Evolutionary conservation across 2,329 filamentous ascomycete species (phyloP), one percentile per base, ranked within the genome.

Genomic region (Dothidotthia symphoricarpi): DNA sequence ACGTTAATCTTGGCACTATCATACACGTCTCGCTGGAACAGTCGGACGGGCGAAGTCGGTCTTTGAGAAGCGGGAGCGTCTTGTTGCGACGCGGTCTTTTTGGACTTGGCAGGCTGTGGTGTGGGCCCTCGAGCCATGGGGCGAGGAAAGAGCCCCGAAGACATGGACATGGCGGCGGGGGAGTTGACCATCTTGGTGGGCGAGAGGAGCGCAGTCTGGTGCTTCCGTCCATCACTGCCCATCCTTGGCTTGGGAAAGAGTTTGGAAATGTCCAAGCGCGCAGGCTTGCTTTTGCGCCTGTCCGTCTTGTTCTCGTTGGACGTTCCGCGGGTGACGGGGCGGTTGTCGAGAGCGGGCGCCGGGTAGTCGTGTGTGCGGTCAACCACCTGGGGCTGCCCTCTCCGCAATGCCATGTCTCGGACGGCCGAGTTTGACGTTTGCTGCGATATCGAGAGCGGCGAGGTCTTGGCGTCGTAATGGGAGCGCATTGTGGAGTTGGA

Each of bases 1-100:
- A 74, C 66, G 39, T 75, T 66, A 16, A 70, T 63, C 53, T 75
- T 75, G 37, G 70, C 64, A 48, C 63, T 69, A 43, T 74, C 71
- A 47, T 67, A 71, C 25, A 64, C 57, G 31, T 71, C 69, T 17
- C 61, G 61, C 37, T 59, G 53, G 44, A 58, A 39, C 25, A 55
- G 44, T 34, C 61, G 55, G 16, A 50, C 45, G 9, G 59, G 61
- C 32, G 56, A 63, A 10, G 32, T 43, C 2, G 54, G 43, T 4
- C 35, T 37, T 11, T 41, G 49, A 34, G 31, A 27, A 8, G 44
- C 36, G 27, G 51, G 34, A 22, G 34, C 44, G 27, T 53, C 53
- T 22, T 55, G 50, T 11, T 45, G 46, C 26, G 49, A 47, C 26
- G 49, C 44, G 15, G 47, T 45, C 35, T 62, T 65, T 15, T 53